phyloP scores from a whole-genome alignment of 2,329 filamentous ascomycete species.

The Aspergillus jensenii region DNA sequence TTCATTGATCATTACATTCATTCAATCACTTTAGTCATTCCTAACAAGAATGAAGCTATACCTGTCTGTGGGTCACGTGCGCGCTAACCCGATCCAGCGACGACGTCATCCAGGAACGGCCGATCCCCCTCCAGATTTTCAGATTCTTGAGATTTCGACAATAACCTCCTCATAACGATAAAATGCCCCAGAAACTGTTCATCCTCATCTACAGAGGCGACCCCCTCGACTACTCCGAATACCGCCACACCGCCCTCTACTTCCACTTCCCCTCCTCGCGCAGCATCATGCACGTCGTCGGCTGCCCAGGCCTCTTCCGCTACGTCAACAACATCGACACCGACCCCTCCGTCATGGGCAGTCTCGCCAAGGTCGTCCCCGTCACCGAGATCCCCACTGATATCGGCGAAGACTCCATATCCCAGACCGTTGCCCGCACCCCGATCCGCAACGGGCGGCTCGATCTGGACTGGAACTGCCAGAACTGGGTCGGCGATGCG shows the following conservation, averaged over 20 bases:
- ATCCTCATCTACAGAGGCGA: slow-evolving; percentile 29
- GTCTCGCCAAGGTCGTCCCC: slow-evolving; percentile 17
- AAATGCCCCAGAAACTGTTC: slow-evolving; percentile 24
- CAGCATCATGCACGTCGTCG: slow-evolving; percentile 25
- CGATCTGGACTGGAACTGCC: slow-evolving; percentile 33
- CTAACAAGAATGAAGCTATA: too few species aligned
- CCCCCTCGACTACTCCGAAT: slow-evolving; percentile 30
- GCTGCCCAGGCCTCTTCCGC: slow-evolving; percentile 28
- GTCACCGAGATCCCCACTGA: slow-evolving; percentile 14
- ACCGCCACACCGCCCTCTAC: slow-evolving; percentile 32
- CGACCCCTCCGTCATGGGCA: slow-evolving; percentile 14
- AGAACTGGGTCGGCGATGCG: slow-evolving; percentile 34
- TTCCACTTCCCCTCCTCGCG: slow-evolving; percentile 19
- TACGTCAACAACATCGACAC: slow-evolving; percentile 17
- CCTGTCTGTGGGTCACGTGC: too few species aligned
- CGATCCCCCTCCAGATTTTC: neutral
- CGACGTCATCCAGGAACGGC: neutral
- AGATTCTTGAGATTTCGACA: too few species aligned
- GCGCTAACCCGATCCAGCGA: too few species aligned
- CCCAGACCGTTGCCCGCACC: slow-evolving; percentile 20
- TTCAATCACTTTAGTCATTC: too few species aligned
- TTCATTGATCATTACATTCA: too few species aligned
- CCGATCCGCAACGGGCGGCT: slow-evolving; percentile 22
- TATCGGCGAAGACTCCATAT: slow-evolving; percentile 21
- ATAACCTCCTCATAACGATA: neutral